Base-by-base conservation (phyloP, 2,329 filamentous ascomycete species). In the Colletotrichum siamense region DNA sequence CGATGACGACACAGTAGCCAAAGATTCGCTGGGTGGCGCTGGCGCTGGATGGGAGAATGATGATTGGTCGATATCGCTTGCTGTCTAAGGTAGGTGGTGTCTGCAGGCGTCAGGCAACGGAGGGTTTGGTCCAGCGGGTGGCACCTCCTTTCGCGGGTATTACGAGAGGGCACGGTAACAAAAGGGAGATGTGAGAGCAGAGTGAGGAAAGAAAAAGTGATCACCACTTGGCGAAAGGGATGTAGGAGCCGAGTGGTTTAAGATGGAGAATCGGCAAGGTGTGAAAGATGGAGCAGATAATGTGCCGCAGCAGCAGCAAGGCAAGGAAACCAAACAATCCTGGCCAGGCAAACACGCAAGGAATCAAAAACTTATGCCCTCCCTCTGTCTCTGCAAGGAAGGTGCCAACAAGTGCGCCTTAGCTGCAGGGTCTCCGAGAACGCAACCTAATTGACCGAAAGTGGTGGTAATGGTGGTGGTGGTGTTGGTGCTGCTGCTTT, bases 1-100 rank as follows among this genome's bases (percentile, higher is more conserved):
- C 44, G 44, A 77, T 77, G 75, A 77, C 75, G 75, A 77, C 75
- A 77, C 71, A 30, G 71, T 75, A 66, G 73, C 44, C 18, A 36
- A 64, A 68, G 63, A 65, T 34, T 71, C 26, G 69, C 57, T 61
- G 18, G 49, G 73, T 76, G 44, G 73, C 73, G 73, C 70, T 28
- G 59, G 26, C 3, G 8, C 18, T 26, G 26, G 57, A 61, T 10
- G 8, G 5, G 26, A 13, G 3, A 10, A n/a, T 18, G 64, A 61
- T 69, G 74, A 76, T 76, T 76, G 74, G 74, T 52, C 26, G 69
- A 62, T 62, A 12, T 32, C 32, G 66, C 39, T 22, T 5, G 44
- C 22, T 65, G 69, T 52, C 44, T 52, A 52, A 52, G n/a, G 44
- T 52, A 52, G 44, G 44, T 52, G 44, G 44, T 52, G n/a, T 22